Percentiles rank a stretch among this genome's conserved stretches.
Evolutionary conservation across 1,139 yeast species (phyloP).

Genomic region (Sugiyamaella xylanicola): DNA sequence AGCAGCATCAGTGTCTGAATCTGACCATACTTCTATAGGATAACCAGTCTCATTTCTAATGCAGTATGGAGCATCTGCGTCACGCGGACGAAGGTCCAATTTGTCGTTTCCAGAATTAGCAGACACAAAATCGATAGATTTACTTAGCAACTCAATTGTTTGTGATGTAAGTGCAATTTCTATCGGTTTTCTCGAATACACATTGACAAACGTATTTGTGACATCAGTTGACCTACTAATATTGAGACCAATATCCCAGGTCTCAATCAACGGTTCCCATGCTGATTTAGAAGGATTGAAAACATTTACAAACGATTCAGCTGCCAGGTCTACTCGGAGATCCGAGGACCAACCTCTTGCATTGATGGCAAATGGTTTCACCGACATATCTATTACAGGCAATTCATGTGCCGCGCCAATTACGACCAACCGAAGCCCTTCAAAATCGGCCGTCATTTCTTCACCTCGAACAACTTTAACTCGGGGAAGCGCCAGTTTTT

Average conservation of each 20-base stretch:
- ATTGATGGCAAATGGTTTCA: conserved; percentile 69
- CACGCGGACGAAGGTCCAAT: conserved; percentile 61
- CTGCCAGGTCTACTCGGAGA: conserved; percentile 58
- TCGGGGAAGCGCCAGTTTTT: conserved; percentile 11
- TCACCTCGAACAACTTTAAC: conserved; percentile 59
- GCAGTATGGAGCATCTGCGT: conserved; percentile 78
- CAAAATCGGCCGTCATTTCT: conserved; percentile 66
- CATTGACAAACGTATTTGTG: conserved; percentile 58
- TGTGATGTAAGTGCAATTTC: conserved; percentile 83
- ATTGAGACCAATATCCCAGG: conserved; percentile 81
- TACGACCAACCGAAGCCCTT: conserved; percentile 81
- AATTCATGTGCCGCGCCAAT: conserved; percentile 94
- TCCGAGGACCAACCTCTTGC: conserved; percentile 93
- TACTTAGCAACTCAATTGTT: conserved; percentile 47
- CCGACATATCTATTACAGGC: conserved; percentile 81
- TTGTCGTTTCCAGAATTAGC: conserved; percentile 61
- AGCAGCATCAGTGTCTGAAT: conserved; percentile 38
- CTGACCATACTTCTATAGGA: conserved; percentile 76
- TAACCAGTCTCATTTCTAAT: conserved; percentile 85
- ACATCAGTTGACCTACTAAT: conserved; percentile 51
- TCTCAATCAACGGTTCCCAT: conserved; percentile 95
- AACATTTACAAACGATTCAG: conserved; percentile 73
- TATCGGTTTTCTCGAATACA: conserved; percentile 72
- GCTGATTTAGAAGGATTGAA: conserved; percentile 90
- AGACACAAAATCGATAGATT: conserved; percentile 65